Conservation (phyloP, 2,329 filamentous ascomycete genomes). For the Tolypocladium endophyticum region DNA sequence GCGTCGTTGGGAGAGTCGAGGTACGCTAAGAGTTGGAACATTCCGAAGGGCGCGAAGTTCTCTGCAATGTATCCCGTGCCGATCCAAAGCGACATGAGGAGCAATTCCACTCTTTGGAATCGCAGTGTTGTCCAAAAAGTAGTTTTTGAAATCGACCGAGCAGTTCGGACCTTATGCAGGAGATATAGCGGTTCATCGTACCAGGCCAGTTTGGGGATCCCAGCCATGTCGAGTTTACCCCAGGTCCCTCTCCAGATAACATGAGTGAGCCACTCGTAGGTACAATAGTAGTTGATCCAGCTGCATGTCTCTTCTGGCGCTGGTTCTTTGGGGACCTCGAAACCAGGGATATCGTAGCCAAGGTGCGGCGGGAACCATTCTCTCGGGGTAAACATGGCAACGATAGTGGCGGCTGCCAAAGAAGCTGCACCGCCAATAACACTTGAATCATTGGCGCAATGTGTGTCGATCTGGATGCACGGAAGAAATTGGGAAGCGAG, state of each 20-base stretch:
- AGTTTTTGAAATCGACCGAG: slow-evolving; percentile 29
- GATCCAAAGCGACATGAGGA: slow-evolving; percentile 33
- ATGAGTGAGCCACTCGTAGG: slow-evolving; percentile 39
- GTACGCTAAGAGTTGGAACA: slow-evolving; percentile 43
- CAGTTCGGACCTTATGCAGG: slow-evolving; percentile 29
- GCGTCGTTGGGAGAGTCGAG: slow-evolving; percentile 34
- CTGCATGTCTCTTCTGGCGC: slow-evolving; percentile 42
- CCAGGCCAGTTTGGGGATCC: slow-evolving; percentile 39
- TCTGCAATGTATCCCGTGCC: slow-evolving; percentile 29
- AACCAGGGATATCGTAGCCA: slow-evolving; percentile 25
- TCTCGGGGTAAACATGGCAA: slow-evolving; percentile 35
- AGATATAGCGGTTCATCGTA: slow-evolving; percentile 43
- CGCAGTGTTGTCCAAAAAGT: slow-evolving; percentile 35
- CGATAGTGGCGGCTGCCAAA: slow-evolving; percentile 23
- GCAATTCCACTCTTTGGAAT: slow-evolving; percentile 31
- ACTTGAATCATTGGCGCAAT: slow-evolving; percentile 17
- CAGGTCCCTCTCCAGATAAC: slow-evolving; percentile 36
- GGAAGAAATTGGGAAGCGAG: slow-evolving; percentile 28
- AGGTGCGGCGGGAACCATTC: slow-evolving; percentile 37
- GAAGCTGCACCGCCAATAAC: slow-evolving; percentile 24
- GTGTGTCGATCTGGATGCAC: slow-evolving; percentile 26
- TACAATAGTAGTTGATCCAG: slow-evolving; percentile 40
- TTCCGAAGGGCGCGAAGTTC: slow-evolving; percentile 39
- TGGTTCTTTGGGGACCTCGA: slow-evolving; percentile 25
- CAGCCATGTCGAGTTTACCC: slow-evolving; percentile 32